A percentile compares a stretch with the other conserved stretches of the same genome.
Evolutionary conservation across 495 filamentous ascomycete genomes (phyloP).

Genomic region (Penicillium bialowiezense): DNA sequence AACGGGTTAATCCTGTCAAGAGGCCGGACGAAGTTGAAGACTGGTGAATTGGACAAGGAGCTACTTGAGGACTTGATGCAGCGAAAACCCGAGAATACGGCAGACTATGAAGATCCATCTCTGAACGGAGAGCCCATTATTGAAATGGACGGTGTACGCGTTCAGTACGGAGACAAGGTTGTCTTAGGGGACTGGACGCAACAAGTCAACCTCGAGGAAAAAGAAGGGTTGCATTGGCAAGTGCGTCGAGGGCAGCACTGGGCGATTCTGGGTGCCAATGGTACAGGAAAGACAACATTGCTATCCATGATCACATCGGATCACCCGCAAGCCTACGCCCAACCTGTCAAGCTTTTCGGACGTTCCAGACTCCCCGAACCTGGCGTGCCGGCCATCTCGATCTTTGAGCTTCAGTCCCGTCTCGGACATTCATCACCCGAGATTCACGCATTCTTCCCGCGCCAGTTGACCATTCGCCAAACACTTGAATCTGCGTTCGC

Average conservation of each 20-base stretch:
- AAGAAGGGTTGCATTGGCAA: conserved; percentile 73
- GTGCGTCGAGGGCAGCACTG: conserved; percentile 81
- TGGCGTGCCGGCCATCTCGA: conserved; percentile 71
- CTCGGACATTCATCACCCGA: conserved; percentile 93
- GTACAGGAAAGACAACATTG: conserved; percentile 80
- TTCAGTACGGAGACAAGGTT: conserved; percentile 73
- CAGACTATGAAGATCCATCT: neutral
- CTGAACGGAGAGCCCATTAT: conserved; percentile 62
- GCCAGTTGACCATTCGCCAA: conserved; percentile 67
- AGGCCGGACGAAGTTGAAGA: conserved; percentile 13
- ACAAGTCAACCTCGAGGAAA: conserved; percentile 38
- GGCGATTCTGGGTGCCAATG: conserved; percentile 91
- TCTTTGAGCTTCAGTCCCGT: conserved; percentile 87
- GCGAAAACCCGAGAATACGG: neutral
- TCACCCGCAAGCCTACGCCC: conserved; percentile 89
- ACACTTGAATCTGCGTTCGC: conserved; percentile 83
- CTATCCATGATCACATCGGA: conserved; percentile 91
- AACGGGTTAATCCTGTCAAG: neutral
- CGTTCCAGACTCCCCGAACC: conserved; percentile 71
- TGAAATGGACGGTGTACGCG: conserved; percentile 78
- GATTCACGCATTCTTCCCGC: conserved; percentile 89
- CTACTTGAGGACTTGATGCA: conserved; percentile 30
- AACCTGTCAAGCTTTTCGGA: conserved; percentile 82
- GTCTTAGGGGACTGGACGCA: conserved; percentile 80
- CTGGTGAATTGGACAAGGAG: conserved; percentile 29